Percentiles rank a stretch among this genome's conserved stretches.
These are phyloP conservation scores for Nematodospora valgi DNA, from an alignment of 805 yeast species.

Conservation along the genomic window DNA sequence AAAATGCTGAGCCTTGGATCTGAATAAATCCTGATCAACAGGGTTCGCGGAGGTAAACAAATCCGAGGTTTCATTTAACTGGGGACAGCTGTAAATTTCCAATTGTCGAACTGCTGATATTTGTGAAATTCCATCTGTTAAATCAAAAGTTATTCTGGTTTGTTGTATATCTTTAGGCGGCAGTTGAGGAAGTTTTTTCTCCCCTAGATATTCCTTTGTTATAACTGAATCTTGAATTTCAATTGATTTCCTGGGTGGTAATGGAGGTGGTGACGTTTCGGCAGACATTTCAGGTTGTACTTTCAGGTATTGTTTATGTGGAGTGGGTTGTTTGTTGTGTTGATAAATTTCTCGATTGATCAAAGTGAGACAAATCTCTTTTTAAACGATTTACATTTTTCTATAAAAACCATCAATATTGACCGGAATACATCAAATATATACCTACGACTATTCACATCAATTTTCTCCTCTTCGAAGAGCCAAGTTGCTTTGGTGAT, in stretches of 20 bases:
- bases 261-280: neutral
- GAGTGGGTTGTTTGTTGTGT: too few species aligned
- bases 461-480: too few species aligned
- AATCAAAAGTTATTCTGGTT: constrained; percentile 3
- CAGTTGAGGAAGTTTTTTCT: neutral
- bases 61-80: constrained; percentile 26
- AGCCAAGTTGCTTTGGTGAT: too few species aligned
- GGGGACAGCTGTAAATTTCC: constrained; percentile 21
- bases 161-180: neutral
- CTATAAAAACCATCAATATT: too few species aligned
- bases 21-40: constrained; percentile 3
- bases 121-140: constrained; percentile 15
- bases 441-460: too few species aligned
- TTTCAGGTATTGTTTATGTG: too few species aligned
- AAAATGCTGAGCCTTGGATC: neutral
- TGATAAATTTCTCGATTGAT: too few species aligned
- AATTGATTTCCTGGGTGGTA: neutral
- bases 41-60: constrained; percentile 12
- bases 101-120: constrained; percentile 22
- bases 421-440: too few species aligned
- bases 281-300: too few species aligned
- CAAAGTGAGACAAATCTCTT: too few species aligned
- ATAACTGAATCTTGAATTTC: neutral
- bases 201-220: neutral
- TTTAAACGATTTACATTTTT: too few species aligned